Conservation (phyloP, 495 filamentous ascomycete genomes). For the Aspergillus homomorphus region DNA sequence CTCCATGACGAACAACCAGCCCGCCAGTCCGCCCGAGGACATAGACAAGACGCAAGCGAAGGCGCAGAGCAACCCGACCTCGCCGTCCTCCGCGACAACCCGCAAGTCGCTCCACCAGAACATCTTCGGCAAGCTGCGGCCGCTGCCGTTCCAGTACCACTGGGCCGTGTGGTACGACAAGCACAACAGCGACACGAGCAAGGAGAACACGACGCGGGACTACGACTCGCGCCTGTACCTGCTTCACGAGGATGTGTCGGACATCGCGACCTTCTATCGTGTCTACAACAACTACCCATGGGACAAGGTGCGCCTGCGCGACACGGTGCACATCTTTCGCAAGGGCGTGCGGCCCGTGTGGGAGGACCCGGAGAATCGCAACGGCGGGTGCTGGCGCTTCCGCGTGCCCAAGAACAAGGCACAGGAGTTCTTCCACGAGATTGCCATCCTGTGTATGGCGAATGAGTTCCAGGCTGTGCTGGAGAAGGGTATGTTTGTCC, state of each 20-base stretch:
- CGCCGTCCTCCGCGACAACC: slow-evolving; percentile 18
- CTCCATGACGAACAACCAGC: not conserved
- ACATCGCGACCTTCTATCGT: slow-evolving; percentile 80
- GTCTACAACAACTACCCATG: slow-evolving; percentile 87
- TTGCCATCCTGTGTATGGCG: slow-evolving; percentile 78
- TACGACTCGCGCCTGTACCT: slow-evolving; percentile 67
- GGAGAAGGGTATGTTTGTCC: slow-evolving; percentile 54
- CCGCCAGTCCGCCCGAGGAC: not conserved
- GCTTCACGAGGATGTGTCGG: slow-evolving; percentile 65
- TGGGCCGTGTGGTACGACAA: slow-evolving; percentile 62
- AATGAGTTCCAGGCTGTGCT: slow-evolving; percentile 76
- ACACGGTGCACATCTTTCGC: slow-evolving; percentile 87
- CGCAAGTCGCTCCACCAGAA: slow-evolving; percentile 35
- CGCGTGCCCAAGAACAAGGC: slow-evolving; percentile 71
- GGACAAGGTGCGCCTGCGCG: slow-evolving; percentile 69
- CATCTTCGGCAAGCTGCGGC: slow-evolving; percentile 47
- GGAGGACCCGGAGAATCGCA: slow-evolving; percentile 82
- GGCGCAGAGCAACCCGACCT: slow-evolving; percentile 2
- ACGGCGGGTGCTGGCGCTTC: slow-evolving; percentile 85
- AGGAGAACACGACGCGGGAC: slow-evolving; percentile 45
- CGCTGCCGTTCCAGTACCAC: slow-evolving; percentile 49
- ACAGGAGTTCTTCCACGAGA: slow-evolving; percentile 73
- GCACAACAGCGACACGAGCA: slow-evolving; percentile 39
- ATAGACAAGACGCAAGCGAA: not conserved
- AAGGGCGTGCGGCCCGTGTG: slow-evolving; percentile 80